phyloP scores from a whole-genome alignment of 441 rosid species.

The Jatropha podagrica region DNA sequence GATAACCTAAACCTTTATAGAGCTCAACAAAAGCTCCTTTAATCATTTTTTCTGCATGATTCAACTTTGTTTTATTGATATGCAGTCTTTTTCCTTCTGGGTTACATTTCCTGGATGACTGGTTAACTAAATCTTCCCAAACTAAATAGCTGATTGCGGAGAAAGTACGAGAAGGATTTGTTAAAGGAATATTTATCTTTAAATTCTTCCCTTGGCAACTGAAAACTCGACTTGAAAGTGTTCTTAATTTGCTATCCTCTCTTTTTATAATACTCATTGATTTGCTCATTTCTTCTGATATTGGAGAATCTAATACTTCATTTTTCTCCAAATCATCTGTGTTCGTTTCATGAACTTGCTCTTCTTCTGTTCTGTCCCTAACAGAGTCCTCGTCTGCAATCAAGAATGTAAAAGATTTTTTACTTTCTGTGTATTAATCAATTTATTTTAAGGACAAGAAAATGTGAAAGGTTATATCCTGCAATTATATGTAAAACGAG shows the following conservation, averaged over 20 bases:
- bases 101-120: slow-evolving; percentile 56
- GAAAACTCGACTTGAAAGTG: slow-evolving; percentile 54
- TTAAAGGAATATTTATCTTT: slow-evolving; percentile 77
- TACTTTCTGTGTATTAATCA: not conserved
- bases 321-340: slow-evolving; percentile 42
- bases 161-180: slow-evolving; percentile 77
- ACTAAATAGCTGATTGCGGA: slow-evolving; percentile 75
- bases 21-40: slow-evolving; percentile 83
- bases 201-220: slow-evolving; percentile 75
- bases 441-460: slow-evolving; percentile 1
- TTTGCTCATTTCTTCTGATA: slow-evolving; percentile 45
- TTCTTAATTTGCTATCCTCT: slow-evolving; percentile 47
- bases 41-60: slow-evolving; percentile 93
- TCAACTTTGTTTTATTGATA: slow-evolving; percentile 74
- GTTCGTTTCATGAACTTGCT: slow-evolving; percentile 46
- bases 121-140: slow-evolving; percentile 71
- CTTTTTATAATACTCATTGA: slow-evolving; percentile 43
- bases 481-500: not conserved
- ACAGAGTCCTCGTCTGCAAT: slow-evolving; percentile 69
- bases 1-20: slow-evolving; percentile 84
- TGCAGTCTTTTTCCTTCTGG: slow-evolving; percentile 54
- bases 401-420: slow-evolving; percentile 19
- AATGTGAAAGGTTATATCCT: slow-evolving; percentile 12
- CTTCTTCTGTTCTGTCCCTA: slow-evolving; percentile 56
- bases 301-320: slow-evolving; percentile 42